Conservation (phyloP, 345 rosid genomes). For the Geranium brycei region DNA sequence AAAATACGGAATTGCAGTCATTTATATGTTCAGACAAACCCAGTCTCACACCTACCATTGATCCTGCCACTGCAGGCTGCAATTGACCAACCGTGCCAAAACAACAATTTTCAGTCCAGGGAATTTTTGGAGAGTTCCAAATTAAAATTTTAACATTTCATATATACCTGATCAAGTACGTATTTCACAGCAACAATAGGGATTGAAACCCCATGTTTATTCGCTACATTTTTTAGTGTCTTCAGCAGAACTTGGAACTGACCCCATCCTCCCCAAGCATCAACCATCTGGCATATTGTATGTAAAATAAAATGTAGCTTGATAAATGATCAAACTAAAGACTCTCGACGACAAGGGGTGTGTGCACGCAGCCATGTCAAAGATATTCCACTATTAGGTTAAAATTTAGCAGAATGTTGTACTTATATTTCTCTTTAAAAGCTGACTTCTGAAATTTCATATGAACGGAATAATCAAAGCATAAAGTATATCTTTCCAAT, state of each 20-base stretch:
- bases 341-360: too few relatives aligned
- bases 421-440: too few relatives aligned
- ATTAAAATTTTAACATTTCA: not conserved
- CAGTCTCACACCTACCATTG: slow-evolving; percentile 86
- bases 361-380: too few relatives aligned
- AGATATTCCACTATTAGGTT: too few relatives aligned
- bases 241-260: slow-evolving; percentile 64
- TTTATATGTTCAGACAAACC: slow-evolving; percentile 69
- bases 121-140: not conserved
- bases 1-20: slow-evolving; percentile 60
- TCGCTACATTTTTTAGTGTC: slow-evolving; percentile 50
- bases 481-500: too few relatives aligned
- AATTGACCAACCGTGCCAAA: not conserved
- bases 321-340: too few relatives aligned
- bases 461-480: too few relatives aligned
- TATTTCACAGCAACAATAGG: slow-evolving; percentile 83
- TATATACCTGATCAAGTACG: slow-evolving; percentile 62
- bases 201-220: slow-evolving; percentile 78
- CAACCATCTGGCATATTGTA: slow-evolving; percentile 54
- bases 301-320: too few relatives aligned
- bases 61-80: slow-evolving; percentile 85
- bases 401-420: too few relatives aligned
- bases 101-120: too few relatives aligned
- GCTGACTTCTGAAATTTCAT: too few relatives aligned
- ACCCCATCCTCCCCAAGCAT: slow-evolving; percentile 98